Evolutionary conservation across 768 basidiomycete species (phyloP), one percentile per base, ranked within the genome.

Genomic region (Suillus variegatus): DNA sequence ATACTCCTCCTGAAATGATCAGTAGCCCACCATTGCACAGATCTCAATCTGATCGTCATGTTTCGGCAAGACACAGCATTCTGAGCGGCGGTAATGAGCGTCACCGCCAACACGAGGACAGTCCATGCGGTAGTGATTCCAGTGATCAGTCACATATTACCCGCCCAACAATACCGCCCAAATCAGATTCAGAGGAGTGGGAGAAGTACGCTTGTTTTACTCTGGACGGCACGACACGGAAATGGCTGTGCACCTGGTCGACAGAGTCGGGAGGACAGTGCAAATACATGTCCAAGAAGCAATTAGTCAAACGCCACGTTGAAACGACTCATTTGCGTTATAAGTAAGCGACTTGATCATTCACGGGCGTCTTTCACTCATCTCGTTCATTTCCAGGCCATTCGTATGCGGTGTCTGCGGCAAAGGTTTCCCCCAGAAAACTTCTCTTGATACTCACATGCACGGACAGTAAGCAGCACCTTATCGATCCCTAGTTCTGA

Each of bases 291-390:
- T 78, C 82, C 32, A 86, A 87, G 71, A 88, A 86, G 73, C 88
- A 89, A 72, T 80, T 88, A 51, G 86, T 90, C 65, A 89, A 89
- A 73, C 82, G 89, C 35, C 89, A 91, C 73, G 81, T 91, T 56
- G 82, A 87, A 73, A 84, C 85, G 10, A 85, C 83, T 16, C 89
- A 90, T 71, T 72, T 91, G 55, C 80, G 83, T 60, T 80, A 85
- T 69, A 87, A 85, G 89, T 87, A 66, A 66, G 86, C 66, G 47
- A 71, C n/a, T 44, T 46, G 18, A 41, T 60, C 18, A 60, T 32
- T 60, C 18, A 28, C 25, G 18, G 32, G 41, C 4, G 20, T 20
- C 40, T 12, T 60, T 32, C 20, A 40, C 25, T 13, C 32, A 52
- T 64, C 71, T 72, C 66, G 69, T 67, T 62, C 41, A 62, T 54